Conservation (phyloP, 805 yeast species). For the Wickerhamomyces silvicola region DNA sequence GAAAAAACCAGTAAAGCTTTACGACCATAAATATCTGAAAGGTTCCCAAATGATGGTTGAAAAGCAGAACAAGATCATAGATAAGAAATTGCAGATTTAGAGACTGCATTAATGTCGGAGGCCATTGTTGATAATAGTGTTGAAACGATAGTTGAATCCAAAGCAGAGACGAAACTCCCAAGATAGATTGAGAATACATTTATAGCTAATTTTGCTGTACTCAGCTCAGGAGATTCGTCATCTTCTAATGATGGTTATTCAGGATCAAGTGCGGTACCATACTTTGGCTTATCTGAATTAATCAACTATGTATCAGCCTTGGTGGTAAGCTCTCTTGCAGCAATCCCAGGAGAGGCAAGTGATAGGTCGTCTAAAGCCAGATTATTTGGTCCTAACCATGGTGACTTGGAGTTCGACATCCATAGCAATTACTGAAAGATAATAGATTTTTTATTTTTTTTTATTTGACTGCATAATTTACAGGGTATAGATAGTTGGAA, state of each 20-base stretch:
- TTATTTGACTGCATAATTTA: no score
- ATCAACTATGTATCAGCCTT: constrained; percentile 5
- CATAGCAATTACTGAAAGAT: background rate
- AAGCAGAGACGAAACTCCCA: constrained; percentile 49
- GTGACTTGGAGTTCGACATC: constrained; percentile 1
- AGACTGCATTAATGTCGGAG: constrained; percentile 55
- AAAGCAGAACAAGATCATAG: constrained; percentile 57
- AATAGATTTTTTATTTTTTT: no score
- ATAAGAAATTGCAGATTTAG: constrained; percentile 57
- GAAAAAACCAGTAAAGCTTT: constrained; percentile 35
- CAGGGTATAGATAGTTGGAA: background rate
- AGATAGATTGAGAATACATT: constrained; percentile 32
- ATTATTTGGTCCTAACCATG: background rate
- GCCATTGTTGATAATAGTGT: constrained; percentile 59
- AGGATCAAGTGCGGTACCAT: constrained; percentile 8
- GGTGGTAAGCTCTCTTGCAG: constrained; percentile 11
- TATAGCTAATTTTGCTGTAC: constrained; percentile 4
- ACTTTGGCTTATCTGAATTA: constrained; percentile 6
- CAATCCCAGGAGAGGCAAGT: constrained; percentile 11
- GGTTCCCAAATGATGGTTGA: constrained; percentile 59
- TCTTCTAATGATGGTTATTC: background rate
- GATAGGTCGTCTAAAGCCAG: constrained; percentile 14
- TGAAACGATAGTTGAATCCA: constrained; percentile 60
- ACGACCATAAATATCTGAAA: constrained; percentile 62
- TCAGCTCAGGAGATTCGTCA: background rate